Evolutionary conservation across 148 eudicot genomes (phyloP), one percentile per base, ranked within the genome.

Genomic region (Arbutus unedo): DNA sequence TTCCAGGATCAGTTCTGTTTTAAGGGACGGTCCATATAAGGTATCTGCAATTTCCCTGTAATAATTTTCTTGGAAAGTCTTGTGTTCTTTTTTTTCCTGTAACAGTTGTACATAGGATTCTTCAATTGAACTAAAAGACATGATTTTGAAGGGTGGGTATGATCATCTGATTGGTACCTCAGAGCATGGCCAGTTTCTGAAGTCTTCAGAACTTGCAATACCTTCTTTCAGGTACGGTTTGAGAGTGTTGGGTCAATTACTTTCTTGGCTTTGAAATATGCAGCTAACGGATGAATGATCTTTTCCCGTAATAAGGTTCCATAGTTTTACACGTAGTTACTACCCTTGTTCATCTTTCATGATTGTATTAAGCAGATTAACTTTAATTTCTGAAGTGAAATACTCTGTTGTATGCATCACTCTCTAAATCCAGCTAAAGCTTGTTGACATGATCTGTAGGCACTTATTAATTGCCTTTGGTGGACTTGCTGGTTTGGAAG

Each of bases 401-500:
- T 41, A 44, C 62, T 57, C 18, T 49, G 31, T 8, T 48, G 38
- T 59, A 31, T 67, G 74, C 57, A 79, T 79, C 73, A 47, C 25
- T 74, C 44, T 54, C 53, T 18, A 54, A 13, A 8, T 55, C 13
- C 49, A 55, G 57, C 81, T 4, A 70, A 76, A 60, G 13, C 38
- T 45, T 71, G 13, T 25, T 76, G 38, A 76, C 51, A 64, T 66
- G 73, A 21, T 80, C 38, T 85, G 78, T 81, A 96, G 99, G 90
- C 99, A 94, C 86, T 87, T 96, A 56, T 85, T 96, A 83, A 94
- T 96, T 85, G 91, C 96, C 74, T 94, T 96, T 83, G 99, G 99
- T 70, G 99, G 99, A 76, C 93, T 96, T 43, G 97, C 99, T 87
- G 99, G 99, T 45, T 85, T 96, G 87, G 99, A 96, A 86, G 99